These are phyloP conservation scores for Flaveria sonorensis DNA, from an alignment of 129 eudicot genomes.

Conservation along the genomic window DNA sequence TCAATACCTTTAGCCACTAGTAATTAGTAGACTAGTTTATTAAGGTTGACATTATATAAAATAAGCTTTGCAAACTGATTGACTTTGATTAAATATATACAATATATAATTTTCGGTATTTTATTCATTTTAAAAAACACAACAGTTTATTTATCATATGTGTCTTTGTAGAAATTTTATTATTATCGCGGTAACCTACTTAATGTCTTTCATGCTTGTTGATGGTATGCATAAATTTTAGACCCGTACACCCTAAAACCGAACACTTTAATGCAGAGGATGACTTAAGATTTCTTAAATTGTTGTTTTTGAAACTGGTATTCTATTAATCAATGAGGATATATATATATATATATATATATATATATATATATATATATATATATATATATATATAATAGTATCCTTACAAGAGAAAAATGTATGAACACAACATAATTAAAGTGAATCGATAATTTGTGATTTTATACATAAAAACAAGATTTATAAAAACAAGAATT, in stretches of 20 bases:
- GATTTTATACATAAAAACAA: no score
- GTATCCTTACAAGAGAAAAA: not conserved
- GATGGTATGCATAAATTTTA: not conserved
- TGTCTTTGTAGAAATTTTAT: not conserved
- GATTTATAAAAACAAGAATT: no score
- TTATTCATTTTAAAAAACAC: not conserved
- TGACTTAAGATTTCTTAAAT: not conserved
- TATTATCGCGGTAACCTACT: not conserved
- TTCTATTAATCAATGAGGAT: not conserved
- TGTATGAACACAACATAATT: no score
- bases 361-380: no score
- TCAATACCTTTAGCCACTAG: slow-evolving; percentile 14
- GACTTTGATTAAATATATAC: not conserved
- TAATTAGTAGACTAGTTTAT: slow-evolving; percentile 11
- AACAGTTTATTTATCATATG: not conserved
- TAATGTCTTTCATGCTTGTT: not conserved
- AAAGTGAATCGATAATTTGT: no score
- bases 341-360: no score
- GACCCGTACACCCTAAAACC: not conserved
- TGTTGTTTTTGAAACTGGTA: not conserved
- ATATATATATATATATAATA: no score
- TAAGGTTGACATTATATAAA: slow-evolving; percentile 17
- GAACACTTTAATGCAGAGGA: not conserved
- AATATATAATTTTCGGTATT: not conserved
- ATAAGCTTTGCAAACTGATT: not conserved